Evolutionary conservation across 257 asterid genomes (phyloP).

Genomic region (Datura wrightii): DNA sequence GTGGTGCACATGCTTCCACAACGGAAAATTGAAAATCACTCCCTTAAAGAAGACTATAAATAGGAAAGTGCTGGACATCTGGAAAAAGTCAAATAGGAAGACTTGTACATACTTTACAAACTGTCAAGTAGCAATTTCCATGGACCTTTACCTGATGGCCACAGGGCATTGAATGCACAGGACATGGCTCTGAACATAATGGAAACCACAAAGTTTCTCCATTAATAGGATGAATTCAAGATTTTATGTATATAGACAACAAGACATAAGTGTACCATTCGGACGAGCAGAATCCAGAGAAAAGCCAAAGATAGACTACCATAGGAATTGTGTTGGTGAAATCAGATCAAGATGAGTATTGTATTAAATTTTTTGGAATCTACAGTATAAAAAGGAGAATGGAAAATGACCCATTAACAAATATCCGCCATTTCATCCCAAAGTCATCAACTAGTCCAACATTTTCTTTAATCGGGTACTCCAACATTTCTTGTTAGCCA

Average conservation of each 20-base stretch:
- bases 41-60: neutral
- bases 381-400: neutral
- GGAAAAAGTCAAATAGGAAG: neutral
- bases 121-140: slow-evolving; percentile 6
- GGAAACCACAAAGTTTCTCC: neutral
- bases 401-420: slow-evolving; percentile 9
- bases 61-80: neutral
- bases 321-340: slow-evolving; percentile 6
- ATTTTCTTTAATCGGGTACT: neutral
- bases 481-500: neutral
- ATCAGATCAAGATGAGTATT: slow-evolving; percentile 3
- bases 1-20: neutral
- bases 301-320: neutral
- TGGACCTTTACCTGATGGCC: slow-evolving; percentile 6
- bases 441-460: neutral
- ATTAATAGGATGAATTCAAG: slow-evolving; percentile 12
- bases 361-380: neutral
- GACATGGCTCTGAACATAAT: slow-evolving; percentile 15
- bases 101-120: neutral
- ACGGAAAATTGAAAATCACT: neutral
- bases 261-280: neutral
- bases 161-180: slow-evolving; percentile 9
- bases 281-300: neutral
- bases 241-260: neutral
- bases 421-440: neutral